These are phyloP conservation scores for Achlya hypogyna DNA, from an alignment of 352 stramenopile species.

Conservation along the genomic window DNA sequence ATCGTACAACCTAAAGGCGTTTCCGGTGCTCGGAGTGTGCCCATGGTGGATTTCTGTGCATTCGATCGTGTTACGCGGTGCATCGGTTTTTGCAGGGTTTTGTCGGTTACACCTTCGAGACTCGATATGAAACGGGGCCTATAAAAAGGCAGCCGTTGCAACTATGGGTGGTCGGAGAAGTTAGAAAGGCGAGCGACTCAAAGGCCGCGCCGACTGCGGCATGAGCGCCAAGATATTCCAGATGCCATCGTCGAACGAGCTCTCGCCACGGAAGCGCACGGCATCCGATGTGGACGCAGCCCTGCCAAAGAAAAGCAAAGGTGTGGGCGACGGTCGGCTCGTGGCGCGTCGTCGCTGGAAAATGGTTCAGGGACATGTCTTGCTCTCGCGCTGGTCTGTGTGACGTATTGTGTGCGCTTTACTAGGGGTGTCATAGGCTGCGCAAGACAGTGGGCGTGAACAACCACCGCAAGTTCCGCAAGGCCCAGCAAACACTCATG, in stretches of 20 bases:
- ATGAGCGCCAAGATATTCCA: background rate
- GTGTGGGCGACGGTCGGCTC: background rate
- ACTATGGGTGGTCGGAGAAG: no score
- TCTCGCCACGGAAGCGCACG: background rate
- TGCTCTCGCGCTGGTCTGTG: background rate
- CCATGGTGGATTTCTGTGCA: no score
- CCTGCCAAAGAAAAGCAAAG: background rate
- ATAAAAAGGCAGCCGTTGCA: background rate
- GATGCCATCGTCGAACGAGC: no score
- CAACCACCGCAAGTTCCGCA: background rate
- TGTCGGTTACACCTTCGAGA: no score
- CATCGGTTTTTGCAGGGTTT: no score
- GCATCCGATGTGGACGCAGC: background rate
- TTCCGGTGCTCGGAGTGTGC: no score
- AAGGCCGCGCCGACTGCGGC: no score
- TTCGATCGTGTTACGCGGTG: no score
- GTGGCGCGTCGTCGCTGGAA: background rate
- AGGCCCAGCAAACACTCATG: constrained; percentile 40
- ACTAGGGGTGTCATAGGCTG: background rate
- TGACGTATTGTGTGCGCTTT: background rate
- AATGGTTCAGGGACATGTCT: background rate
- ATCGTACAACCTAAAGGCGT: no score
- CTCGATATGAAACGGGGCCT: background rate
- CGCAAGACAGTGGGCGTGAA: background rate
- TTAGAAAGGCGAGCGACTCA: background rate